Evolutionary conservation across 2,329 filamentous ascomycete species (phyloP).

Genomic region (Paraconiothyrium sp.): DNA sequence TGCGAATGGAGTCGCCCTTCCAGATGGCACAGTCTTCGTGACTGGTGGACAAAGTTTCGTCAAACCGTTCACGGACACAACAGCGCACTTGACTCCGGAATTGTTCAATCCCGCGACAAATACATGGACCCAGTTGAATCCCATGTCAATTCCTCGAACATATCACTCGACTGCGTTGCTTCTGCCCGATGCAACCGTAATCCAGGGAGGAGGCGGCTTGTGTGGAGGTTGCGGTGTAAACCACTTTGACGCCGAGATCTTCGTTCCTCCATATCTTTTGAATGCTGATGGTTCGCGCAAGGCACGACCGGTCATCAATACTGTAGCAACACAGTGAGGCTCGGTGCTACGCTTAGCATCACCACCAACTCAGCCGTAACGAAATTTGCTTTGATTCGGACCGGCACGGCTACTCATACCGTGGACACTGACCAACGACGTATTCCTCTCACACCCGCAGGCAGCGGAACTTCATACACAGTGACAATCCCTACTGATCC

Average conservation of each 20-base stretch:
- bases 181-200: constrained; percentile 37
- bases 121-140: constrained; percentile 35
- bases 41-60: constrained; percentile 37
- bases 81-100: constrained; percentile 30
- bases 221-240: constrained; percentile 59
- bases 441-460: constrained; percentile 53
- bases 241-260: constrained; percentile 66
- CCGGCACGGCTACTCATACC: constrained; percentile 63
- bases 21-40: constrained; percentile 47
- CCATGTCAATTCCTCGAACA: constrained; percentile 31
- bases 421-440: constrained; percentile 68
- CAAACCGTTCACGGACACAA: constrained; percentile 33
- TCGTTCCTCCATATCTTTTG: constrained; percentile 65
- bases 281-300: constrained; percentile 55
- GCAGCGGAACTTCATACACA: constrained; percentile 49
- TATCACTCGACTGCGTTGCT: constrained; percentile 44
- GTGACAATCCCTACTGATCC: constrained; percentile 57
- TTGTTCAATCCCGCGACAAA: constrained; percentile 35
- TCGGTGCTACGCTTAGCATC: constrained; percentile 45
- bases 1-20: constrained; percentile 39
- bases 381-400: constrained; percentile 58
- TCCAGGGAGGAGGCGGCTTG: constrained; percentile 47
- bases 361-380: constrained; percentile 37
- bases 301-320: constrained; percentile 55
- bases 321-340: constrained; percentile 38